Evolutionary conservation across 176 grass and related monocot genomes (phyloP).

Genomic region (Eragrostis curvula): DNA sequence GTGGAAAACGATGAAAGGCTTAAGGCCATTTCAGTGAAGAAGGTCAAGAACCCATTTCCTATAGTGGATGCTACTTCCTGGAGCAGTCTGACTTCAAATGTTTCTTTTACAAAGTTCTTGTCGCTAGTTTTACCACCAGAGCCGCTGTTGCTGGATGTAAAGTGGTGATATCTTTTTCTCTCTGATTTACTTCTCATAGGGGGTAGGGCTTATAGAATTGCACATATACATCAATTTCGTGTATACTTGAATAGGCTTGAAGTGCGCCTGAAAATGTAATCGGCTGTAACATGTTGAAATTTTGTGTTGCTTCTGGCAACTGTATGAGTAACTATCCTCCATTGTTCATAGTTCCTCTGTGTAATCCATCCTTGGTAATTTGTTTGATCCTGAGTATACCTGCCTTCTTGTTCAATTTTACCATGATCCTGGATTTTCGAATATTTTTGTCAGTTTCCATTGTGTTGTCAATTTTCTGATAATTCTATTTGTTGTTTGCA

Average conservation of each 20-base stretch:
- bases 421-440: background rate
- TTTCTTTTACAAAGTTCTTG: slow-evolving; percentile 84
- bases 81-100: slow-evolving; percentile 79
- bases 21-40: slow-evolving; percentile 72
- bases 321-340: background rate
- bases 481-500: background rate
- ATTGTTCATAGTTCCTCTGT: background rate
- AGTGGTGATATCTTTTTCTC: slow-evolving; percentile 60
- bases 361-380: background rate
- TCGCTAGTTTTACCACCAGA: slow-evolving; percentile 77
- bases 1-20: slow-evolving; percentile 63
- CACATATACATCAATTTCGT: slow-evolving; percentile 40
- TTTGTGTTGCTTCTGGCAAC: slow-evolving; percentile 33
- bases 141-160: slow-evolving; percentile 73
- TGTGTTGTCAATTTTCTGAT: background rate
- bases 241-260: slow-evolving; percentile 44
- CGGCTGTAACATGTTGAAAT: slow-evolving; percentile 33
- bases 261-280: slow-evolving; percentile 17
- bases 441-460: background rate
- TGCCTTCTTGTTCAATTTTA: background rate
- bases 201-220: slow-evolving; percentile 42
- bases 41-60: slow-evolving; percentile 50
- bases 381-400: background rate
- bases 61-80: slow-evolving; percentile 64
- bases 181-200: slow-evolving; percentile 25